Percentiles rank a stretch among this genome's conserved stretches.
phyloP scores from a whole-genome alignment of 202 grass and related monocot genomes.

The Cymbopogon flexuosus region DNA sequence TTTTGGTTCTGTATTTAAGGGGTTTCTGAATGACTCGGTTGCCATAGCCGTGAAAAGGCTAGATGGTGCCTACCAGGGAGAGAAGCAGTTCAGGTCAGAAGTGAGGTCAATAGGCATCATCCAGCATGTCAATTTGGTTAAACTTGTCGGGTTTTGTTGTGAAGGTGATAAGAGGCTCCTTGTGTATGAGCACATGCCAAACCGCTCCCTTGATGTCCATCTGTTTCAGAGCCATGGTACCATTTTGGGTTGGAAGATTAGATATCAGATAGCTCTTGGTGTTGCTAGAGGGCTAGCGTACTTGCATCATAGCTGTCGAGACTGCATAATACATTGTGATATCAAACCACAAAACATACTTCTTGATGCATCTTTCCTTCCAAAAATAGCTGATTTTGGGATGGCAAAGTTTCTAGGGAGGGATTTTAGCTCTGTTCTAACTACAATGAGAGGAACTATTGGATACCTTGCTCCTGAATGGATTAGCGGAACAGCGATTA shows the following conservation, averaged over 20 bases:
- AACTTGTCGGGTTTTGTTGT: neutral
- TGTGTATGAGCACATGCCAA: neutral
- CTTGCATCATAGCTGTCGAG: conserved; percentile 44
- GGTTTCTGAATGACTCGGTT: neutral
- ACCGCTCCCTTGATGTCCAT: neutral
- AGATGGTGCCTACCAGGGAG: neutral
- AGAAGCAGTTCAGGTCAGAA: neutral
- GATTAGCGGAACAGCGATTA: conserved; percentile 31
- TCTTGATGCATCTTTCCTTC: conserved; percentile 32
- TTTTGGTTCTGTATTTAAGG: neutral
- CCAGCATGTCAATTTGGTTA: neutral
- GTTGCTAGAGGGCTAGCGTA: conserved; percentile 41
- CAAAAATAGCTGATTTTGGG: conserved; percentile 63
- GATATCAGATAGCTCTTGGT: neutral
- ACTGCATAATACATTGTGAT: conserved; percentile 49
- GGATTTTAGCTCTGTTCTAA: conserved; percentile 56
- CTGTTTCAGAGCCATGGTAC: neutral
- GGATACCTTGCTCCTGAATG: conserved; percentile 43
- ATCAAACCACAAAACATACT: conserved; percentile 32
- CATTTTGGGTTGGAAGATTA: neutral
- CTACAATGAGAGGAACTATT: conserved; percentile 38
- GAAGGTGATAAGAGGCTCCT: neutral
- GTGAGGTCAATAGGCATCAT: neutral
- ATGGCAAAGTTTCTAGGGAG: conserved; percentile 69
- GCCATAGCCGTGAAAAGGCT: neutral